Evolutionary conservation across 2,329 filamentous ascomycete species (phyloP).

Genomic region (Helotiales sp.): DNA sequence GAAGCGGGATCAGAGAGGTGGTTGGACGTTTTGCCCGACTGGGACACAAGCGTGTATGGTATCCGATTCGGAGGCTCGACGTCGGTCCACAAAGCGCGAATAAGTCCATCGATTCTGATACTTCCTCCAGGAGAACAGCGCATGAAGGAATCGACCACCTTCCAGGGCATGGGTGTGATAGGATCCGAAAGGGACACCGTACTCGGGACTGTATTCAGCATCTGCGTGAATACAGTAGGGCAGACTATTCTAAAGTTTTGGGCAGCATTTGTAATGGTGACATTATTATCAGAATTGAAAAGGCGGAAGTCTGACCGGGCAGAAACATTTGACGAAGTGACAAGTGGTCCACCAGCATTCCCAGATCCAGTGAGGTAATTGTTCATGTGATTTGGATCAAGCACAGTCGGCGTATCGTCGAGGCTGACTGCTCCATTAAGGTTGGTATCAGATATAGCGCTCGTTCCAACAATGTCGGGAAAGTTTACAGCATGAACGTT

Average conservation of each 20-base stretch:
- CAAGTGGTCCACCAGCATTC: conserved; percentile 47
- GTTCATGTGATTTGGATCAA: conserved; percentile 54
- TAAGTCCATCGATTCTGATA: conserved; percentile 9
- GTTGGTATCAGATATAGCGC: conserved; percentile 2
- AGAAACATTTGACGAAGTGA: conserved; percentile 10
- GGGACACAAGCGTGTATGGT: not conserved
- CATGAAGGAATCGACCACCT: conserved; percentile 1
- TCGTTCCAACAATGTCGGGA: conserved; percentile 15
- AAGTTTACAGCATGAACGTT: conserved; percentile 20
- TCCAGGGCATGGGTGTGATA: conserved; percentile 12
- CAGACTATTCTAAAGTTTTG: conserved; percentile 14
- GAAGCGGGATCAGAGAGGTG: not conserved
- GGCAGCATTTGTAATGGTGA: conserved; percentile 13
- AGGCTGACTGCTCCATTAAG: conserved; percentile 14
- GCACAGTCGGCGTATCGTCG: conserved; percentile 48
- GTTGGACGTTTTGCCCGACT: not conserved
- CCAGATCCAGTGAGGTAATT: conserved; percentile 50
- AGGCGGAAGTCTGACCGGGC: conserved; percentile 18
- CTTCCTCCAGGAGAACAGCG: conserved; percentile 2
- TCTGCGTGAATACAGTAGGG: conserved; percentile 11
- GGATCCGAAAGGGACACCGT: conserved; percentile 12
- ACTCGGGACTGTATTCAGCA: conserved; percentile 15
- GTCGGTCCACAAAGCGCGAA: conserved; percentile 12
- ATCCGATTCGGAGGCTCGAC: not conserved
- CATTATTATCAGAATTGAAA: conserved; percentile 17